Evolutionary conservation across 345 rosid genomes (phyloP).

Genomic region (Cochlearia excelsa): DNA sequence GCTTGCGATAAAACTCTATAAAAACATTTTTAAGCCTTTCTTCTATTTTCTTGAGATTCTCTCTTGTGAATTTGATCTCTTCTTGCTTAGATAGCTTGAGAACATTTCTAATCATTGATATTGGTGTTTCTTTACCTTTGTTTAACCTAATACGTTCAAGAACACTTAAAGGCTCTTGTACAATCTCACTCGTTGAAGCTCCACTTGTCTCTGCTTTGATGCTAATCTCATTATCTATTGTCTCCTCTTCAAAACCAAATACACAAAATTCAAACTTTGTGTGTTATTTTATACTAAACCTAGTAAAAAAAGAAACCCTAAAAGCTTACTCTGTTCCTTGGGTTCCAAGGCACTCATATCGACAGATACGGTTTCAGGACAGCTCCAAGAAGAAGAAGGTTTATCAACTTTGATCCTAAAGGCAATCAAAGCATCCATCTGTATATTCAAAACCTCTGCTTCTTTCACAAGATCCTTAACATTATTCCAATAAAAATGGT

Average conservation of each 20-base stretch:
- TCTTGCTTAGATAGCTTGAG: conserved; percentile 44
- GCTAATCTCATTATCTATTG: conserved; percentile 27
- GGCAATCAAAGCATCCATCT: conserved; percentile 54
- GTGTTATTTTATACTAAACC: background rate
- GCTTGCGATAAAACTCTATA: conserved; percentile 40
- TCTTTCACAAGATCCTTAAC: conserved; percentile 37
- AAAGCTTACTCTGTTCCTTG: conserved; percentile 23
- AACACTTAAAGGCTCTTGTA: conserved; percentile 41
- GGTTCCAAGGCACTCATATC: conserved; percentile 24
- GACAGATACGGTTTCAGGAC: conserved; percentile 24
- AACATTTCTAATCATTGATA: conserved; percentile 49
- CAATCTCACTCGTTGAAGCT: conserved; percentile 5
- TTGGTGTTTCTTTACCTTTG: conserved; percentile 50
- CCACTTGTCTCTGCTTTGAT: conserved; percentile 7
- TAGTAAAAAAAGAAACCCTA: conserved; percentile 3
- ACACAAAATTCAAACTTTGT: background rate
- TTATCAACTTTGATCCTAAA: conserved; percentile 57
- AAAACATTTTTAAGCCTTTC: conserved; percentile 39
- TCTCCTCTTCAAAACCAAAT: conserved; percentile 19
- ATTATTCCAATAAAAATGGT: conserved; percentile 34
- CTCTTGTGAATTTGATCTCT: conserved; percentile 39
- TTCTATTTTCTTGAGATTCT: conserved; percentile 45
- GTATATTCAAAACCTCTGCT: conserved; percentile 33
- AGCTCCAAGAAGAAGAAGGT: conserved; percentile 38
- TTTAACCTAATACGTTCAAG: conserved; percentile 55